Base-by-base conservation (phyloP, 768 basidiomycete species). In the Fomitopsis pulvina region DNA sequence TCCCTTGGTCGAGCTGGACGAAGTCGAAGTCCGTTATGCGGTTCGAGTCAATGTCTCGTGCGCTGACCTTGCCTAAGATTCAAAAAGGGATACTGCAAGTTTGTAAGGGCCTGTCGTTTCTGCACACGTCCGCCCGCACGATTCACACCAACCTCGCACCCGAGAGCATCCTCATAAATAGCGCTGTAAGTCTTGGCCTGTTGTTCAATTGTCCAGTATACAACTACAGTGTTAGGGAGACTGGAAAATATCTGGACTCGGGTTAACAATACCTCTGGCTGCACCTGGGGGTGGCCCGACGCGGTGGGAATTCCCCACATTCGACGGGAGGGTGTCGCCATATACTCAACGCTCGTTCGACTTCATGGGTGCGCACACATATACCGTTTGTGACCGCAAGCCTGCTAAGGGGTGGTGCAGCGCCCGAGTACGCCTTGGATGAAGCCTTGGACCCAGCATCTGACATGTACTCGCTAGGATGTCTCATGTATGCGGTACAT, bases 21-120 rank as follows among this genome's bases (percentile, higher is more conserved):
- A 99, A 71, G 86, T 97, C 37, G 96, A 99, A 73, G 92, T 89
- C 29, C 53, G 76, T 69, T 14, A 41, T 11, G 3, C 37, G 8
- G 22, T 29, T 42, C 9, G 16, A 14, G 10, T 18, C 21, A 20
- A 34, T 26, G 42, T 48, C 26, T 26, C 10, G 37, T 41, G 42
- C 25, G 51, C 40, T 51, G 53, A 45, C 52, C 57, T 12, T 43
- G 16, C 40, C 28, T 3, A 52, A 92, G 88, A 92, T 97, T 32
- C 96, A 97, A 64, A 98, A 98, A 68, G 96, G 96, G 12, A 84
- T 95, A 27, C 73, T 97, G 37, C 96, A 98, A 64, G 68, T 99
- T 10, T 87, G 87, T 78, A 91, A 90, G 67, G 90, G 90, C 11
- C 77, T 92, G 21, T 78, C 80, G 4, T 99, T 99, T 67, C 69